Evolutionary conservation across 106 monocot genomes (phyloP), one percentile per base, ranked within the genome.

Genomic region (Ottelia alismoides): DNA sequence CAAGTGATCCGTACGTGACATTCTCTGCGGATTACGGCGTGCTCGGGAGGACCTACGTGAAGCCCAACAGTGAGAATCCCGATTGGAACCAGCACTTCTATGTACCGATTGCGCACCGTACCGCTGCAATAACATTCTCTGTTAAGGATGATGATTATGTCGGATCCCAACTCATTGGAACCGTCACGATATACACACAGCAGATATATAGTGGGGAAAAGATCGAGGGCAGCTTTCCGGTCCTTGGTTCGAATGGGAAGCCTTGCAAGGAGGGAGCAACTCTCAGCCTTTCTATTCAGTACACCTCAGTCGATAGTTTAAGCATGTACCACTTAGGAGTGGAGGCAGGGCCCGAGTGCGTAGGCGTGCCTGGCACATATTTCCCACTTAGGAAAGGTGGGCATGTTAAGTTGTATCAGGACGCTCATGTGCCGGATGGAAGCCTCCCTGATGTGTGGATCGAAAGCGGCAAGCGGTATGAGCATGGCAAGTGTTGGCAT

Each of bases 1-100:
- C 89, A 52, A 89, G 89, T 55, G 83, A 89, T 25, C 89, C 89
- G n/a, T 89, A 89, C 26, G 84, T 89, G n/a, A 70, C 74, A 11
- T 61, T 89, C 65, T 46, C 53, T 31, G 65, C 80, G 0, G 40
- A 57, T 1, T 57, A 56, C 2, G 79, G 72, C 56, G n/a, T n/a
- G n/a, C n/a, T n/a, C n/a, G n/a, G n/a, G n/a, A n/a, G n/a, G n/a
- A n/a, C n/a, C n/a, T n/a, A n/a, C n/a, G n/a, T n/a, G n/a, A n/a
- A n/a, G n/a, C n/a, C n/a, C n/a, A n/a, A n/a, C n/a, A n/a, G n/a
- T 21, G 89, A 89, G 74, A 76, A 80, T 44, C 89, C 89, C 4
- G 65, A 70, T 2, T 89, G 89, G 89, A 76, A 54, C 51, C 89
- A 89, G 64, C 83, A 84, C 26, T 89, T 89, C 51, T 65, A 53